Base-by-base conservation (phyloP, 208 protist species). In the Herpetomonas tarakana region DNA sequence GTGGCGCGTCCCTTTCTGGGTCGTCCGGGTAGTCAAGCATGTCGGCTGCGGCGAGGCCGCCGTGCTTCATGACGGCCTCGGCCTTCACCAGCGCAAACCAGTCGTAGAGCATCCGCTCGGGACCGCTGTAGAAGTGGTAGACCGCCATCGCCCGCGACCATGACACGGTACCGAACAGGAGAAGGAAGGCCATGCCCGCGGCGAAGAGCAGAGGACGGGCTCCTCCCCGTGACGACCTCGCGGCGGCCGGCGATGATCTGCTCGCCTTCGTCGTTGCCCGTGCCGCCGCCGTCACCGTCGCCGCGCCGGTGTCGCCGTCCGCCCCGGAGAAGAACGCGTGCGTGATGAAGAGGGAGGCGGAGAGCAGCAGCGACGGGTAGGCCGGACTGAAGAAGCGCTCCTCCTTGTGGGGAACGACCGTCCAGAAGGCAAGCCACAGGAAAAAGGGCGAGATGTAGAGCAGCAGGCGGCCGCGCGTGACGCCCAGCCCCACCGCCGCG, bases 381-480 rank as follows among this genome's bases (percentile, higher is more conserved):
- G 93, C 76, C 0, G 91, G 83, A 29, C 86, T 80, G 71, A 99
- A 77, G 68, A 98, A 98, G 28, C 92, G 83, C 71, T 98, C 95
- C 55, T 98, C 97, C 71, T 98, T 98, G 77, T 98, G 95, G n/a
- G 93, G 73, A 35, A 97, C 61, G 22, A 57, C 57, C 3, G 86
- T 65, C 86, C 96, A 97, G 41, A 98, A 92, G 16, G 21, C 38
- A 41, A 97, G 74, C 92, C 92, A 97, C 16, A 97, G 25, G 51
- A 86, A 95, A 45, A 94, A 95, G 14, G 93, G 86, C 9, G 68
- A 65, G 9, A 92, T 67, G 65, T 81, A 86, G n/a, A 83, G 60
- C 31, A 92, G 61, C 53, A 67, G 56, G 25, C 82, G 71, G 2
- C 57, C 54, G 11, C 68, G 63, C 21, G 75, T 76, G 51, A 26